A percentile compares a stretch with the other conserved stretches of the same genome.
phyloP scores from a whole-genome alignment of 2,329 filamentous ascomycete genomes.

The Diaporthe nobilis region DNA sequence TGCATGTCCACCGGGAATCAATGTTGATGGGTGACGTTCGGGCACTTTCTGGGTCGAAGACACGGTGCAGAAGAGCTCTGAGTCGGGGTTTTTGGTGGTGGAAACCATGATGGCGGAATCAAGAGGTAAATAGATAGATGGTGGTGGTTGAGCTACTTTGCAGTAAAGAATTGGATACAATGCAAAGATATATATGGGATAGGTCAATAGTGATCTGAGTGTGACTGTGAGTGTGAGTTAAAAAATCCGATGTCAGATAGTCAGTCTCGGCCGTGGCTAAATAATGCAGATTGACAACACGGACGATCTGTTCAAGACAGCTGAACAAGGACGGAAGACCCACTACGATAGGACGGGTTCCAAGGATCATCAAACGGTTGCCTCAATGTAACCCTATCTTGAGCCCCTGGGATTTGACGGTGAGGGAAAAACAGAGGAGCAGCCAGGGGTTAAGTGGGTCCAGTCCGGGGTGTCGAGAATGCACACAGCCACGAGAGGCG shows the following conservation, averaged over 20 bases:
- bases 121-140: background rate
- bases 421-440: slow-evolving; percentile 10
- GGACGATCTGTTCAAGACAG: slow-evolving; percentile 9
- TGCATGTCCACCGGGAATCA: slow-evolving; percentile 39
- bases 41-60: slow-evolving; percentile 21
- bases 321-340: background rate
- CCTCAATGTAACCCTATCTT: slow-evolving; percentile 5
- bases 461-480: background rate
- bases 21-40: slow-evolving; percentile 38
- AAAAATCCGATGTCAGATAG: background rate
- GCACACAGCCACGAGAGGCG: slow-evolving; percentile 36
- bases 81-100: slow-evolving; percentile 24
- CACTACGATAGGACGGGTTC: slow-evolving; percentile 21
- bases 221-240: background rate
- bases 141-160: background rate
- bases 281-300: background rate
- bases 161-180: background rate
- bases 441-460: slow-evolving; percentile 24
- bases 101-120: slow-evolving; percentile 15
- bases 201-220: background rate
- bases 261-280: slow-evolving; percentile 17
- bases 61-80: slow-evolving; percentile 32
- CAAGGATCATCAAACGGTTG: slow-evolving; percentile 22
- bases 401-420: slow-evolving; percentile 22
- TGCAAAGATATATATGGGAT: background rate